Conservation (phyloP, 495 filamentous ascomycete genomes). For the Lindgomyces ingoldianus region DNA sequence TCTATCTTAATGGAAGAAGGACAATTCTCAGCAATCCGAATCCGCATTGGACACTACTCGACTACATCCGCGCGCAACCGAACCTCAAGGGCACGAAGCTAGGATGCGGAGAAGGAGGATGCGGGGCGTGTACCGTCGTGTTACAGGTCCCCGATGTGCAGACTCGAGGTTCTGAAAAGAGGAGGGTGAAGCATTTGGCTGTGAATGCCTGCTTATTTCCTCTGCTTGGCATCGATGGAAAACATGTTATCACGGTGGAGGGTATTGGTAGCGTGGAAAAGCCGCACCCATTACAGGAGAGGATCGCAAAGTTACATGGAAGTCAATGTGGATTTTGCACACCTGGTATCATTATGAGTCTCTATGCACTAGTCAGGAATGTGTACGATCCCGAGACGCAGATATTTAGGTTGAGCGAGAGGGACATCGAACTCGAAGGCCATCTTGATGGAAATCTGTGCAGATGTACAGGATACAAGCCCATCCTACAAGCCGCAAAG, state of each 20-base stretch:
- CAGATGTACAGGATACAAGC: conserved; percentile 50
- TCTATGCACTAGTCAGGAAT: conserved; percentile 49
- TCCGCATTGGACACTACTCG: conserved; percentile 48
- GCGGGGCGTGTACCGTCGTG: conserved; percentile 49
- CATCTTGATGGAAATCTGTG: conserved; percentile 50
- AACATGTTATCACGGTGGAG: conserved; percentile 50
- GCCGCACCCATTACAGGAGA: conserved; percentile 48
- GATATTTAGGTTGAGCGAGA: conserved; percentile 39
- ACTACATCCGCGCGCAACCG: conserved; percentile 53
- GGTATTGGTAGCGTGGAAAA: conserved; percentile 45
- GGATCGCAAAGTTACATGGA: conserved; percentile 49
- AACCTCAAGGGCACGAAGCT: conserved; percentile 61
- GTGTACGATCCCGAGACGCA: conserved; percentile 43
- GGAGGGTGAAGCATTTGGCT: conserved; percentile 33
- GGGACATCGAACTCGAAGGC: conserved; percentile 46
- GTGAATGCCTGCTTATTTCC: conserved; percentile 39
- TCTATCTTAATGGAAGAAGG: conserved; percentile 35
- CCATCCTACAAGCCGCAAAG: conserved; percentile 50
- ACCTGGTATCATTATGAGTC: conserved; percentile 49
- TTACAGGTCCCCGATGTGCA: conserved; percentile 38
- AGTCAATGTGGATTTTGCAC: conserved; percentile 47
- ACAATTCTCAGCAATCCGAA: conserved; percentile 32
- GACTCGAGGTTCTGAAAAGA: conserved; percentile 5
- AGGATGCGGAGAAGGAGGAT: conserved; percentile 53
- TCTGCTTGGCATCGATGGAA: conserved; percentile 44